Conservation (phyloP, 176 grass and related monocot genomes). For the Hyparrhenia diplandra region DNA sequence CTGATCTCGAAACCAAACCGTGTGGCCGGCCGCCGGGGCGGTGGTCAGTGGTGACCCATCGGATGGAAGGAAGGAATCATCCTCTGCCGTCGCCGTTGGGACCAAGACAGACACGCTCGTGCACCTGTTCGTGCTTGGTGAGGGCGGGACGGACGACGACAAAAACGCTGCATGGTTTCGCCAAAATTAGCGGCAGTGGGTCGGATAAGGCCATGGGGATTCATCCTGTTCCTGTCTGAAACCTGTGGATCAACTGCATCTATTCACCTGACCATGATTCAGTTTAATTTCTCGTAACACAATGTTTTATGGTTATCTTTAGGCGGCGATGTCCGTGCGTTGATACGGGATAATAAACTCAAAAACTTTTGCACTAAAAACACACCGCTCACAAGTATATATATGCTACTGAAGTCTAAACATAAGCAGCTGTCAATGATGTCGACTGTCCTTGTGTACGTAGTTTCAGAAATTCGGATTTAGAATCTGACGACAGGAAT, state of each 20-base stretch:
- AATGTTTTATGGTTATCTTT: no score
- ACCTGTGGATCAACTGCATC: not conserved
- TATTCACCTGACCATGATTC: not conserved
- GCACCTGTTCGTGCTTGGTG: not conserved
- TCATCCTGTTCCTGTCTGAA: no score
- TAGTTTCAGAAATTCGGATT: not conserved
- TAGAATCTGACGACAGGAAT: not conserved
- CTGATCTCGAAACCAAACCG: constrained; percentile 32
- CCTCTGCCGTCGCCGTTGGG: not conserved
- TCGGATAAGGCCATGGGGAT: not conserved
- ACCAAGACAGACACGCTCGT: not conserved
- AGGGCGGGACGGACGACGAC: not conserved
- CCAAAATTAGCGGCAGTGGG: not conserved
- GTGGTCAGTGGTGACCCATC: not conserved
- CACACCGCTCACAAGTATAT: no score
- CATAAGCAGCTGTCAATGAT: not conserved
- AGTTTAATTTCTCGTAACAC: not conserved
- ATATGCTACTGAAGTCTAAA: no score
- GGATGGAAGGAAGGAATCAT: constrained; percentile 22
- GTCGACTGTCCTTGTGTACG: not conserved
- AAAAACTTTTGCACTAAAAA: no score
- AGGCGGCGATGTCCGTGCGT: no score
- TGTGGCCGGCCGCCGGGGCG: not conserved
- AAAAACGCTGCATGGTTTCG: not conserved
- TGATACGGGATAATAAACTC: no score